Percentiles rank a stretch among this genome's conserved stretches.
Conservation (phyloP, 192 early-diverging fungal genomes). For the Podila minutissima region DNA sequence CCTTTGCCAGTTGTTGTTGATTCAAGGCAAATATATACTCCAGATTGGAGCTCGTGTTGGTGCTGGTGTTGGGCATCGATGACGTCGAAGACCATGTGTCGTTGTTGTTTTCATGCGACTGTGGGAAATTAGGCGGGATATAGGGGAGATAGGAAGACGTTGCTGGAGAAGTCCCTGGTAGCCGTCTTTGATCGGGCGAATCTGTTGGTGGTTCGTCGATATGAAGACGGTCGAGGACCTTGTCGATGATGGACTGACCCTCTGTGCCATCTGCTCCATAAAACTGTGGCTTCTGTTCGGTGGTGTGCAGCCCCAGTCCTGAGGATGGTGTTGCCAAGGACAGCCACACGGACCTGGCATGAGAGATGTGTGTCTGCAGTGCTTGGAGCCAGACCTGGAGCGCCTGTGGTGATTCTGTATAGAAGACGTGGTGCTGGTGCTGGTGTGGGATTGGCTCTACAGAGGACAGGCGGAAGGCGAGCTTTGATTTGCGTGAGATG, state of each 20-base stretch:
- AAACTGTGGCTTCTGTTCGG: not conserved
- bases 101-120: constrained; percentile 32
- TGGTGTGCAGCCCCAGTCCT: not conserved
- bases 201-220: constrained; percentile 16
- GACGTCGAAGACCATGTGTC: constrained; percentile 44
- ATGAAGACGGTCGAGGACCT: constrained; percentile 36
- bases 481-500: constrained; percentile 45
- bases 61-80: constrained; percentile 33
- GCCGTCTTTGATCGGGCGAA: not conserved
- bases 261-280: not conserved
- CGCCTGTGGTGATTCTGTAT: constrained; percentile 20
- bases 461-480: constrained; percentile 30
- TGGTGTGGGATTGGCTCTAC: constrained; percentile 33
- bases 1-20: constrained; percentile 7
- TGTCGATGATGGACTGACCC: constrained; percentile 41
- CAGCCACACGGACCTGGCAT: constrained; percentile 6
- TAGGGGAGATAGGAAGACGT: constrained; percentile 1
- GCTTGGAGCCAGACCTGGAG: constrained; percentile 35
- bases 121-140: constrained; percentile 11
- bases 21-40: constrained; percentile 36
- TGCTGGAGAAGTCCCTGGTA: not conserved
- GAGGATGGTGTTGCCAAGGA: constrained; percentile 4
- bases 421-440: constrained; percentile 35
- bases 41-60: constrained; percentile 38
- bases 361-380: constrained; percentile 36